phyloP scores from a whole-genome alignment of 2,329 filamentous ascomycete genomes.

The Colletotrichum horii region DNA sequence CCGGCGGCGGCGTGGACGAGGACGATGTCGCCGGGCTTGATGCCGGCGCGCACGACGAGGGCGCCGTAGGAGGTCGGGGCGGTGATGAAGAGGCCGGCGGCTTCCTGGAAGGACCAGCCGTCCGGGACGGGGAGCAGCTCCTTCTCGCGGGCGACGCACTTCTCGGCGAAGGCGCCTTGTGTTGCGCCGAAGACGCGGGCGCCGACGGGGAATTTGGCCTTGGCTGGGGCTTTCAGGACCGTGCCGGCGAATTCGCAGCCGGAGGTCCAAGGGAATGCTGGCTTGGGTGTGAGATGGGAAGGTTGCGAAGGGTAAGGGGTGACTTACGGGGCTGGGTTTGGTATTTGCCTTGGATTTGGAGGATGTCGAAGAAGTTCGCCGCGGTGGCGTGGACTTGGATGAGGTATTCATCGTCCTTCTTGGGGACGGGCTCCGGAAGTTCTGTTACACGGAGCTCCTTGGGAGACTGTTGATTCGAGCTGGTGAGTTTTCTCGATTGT shows the following conservation, averaged over 20 bases:
- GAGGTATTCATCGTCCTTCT: slow-evolving; percentile 77
- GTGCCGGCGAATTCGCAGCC: slow-evolving; percentile 88
- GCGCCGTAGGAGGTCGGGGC: slow-evolving; percentile 89
- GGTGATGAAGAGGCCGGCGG: slow-evolving; percentile 89
- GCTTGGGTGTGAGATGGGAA: not conserved
- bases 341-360: slow-evolving; percentile 96
- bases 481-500: not conserved
- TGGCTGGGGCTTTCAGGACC: slow-evolving; percentile 63
- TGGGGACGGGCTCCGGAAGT: slow-evolving; percentile 76
- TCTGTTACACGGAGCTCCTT: slow-evolving; percentile 77
- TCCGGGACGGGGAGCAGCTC: slow-evolving; percentile 75
- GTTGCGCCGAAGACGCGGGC: slow-evolving; percentile 85
- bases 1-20: slow-evolving; percentile 92
- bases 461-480: slow-evolving; percentile 58
- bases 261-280: slow-evolving; percentile 82
- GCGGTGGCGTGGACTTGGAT: slow-evolving; percentile 86
- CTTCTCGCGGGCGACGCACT: slow-evolving; percentile 70
- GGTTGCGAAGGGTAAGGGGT: not conserved
- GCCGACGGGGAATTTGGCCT: slow-evolving; percentile 74
- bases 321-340: slow-evolving; percentile 78
- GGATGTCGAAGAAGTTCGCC: slow-evolving; percentile 96
- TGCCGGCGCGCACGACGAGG: slow-evolving; percentile 76
- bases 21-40: slow-evolving; percentile 84
- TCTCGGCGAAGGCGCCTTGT: slow-evolving; percentile 86
- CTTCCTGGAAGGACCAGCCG: slow-evolving; percentile 84